A percentile compares a stretch with the other conserved stretches of the same genome.
phyloP scores from a whole-genome alignment of 2,329 filamentous ascomycete genomes.

The Bimuria novae-zelandiae region DNA sequence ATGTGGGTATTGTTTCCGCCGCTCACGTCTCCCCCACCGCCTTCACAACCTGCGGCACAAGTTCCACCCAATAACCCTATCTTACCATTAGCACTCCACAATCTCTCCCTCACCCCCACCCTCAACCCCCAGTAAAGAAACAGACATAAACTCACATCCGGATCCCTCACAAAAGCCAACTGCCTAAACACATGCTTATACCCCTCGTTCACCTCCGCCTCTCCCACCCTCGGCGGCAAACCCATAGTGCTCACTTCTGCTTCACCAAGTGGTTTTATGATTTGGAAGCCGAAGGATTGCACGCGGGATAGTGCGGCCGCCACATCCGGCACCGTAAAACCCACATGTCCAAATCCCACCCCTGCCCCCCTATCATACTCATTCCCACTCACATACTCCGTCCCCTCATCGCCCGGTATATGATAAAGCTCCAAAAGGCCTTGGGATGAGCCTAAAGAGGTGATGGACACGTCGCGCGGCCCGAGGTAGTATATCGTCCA shows the following conservation, averaged over 20 bases:
- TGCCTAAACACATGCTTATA: constrained; percentile 39
- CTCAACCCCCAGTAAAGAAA: not conserved
- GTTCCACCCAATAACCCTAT: constrained; percentile 38
- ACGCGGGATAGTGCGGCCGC: constrained; percentile 26
- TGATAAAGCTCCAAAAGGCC: constrained; percentile 41
- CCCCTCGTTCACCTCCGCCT: constrained; percentile 25
- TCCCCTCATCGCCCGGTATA: constrained; percentile 28
- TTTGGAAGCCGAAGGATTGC: constrained; percentile 26
- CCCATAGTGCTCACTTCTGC: constrained; percentile 31
- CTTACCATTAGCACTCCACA: constrained; percentile 10
- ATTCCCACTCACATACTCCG: constrained; percentile 34
- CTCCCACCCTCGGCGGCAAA: constrained; percentile 21
- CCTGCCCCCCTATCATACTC: constrained; percentile 21
- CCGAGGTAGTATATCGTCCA: constrained; percentile 45
- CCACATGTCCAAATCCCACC: constrained; percentile 42
- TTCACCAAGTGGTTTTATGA: constrained; percentile 35
- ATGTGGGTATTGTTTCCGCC: no score
- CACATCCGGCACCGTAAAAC: constrained; percentile 42
- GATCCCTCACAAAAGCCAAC: constrained; percentile 41
- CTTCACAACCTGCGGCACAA: constrained; percentile 32
- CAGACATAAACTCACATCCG: constrained; percentile 33
- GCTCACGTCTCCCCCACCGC: not conserved
- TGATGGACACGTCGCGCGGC: constrained; percentile 27
- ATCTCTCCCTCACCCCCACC: not conserved
- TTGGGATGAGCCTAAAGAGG: constrained; percentile 25